phyloP scores from a whole-genome alignment of 371 early-diverging fungal species.

The Aphelidium insulamus region DNA sequence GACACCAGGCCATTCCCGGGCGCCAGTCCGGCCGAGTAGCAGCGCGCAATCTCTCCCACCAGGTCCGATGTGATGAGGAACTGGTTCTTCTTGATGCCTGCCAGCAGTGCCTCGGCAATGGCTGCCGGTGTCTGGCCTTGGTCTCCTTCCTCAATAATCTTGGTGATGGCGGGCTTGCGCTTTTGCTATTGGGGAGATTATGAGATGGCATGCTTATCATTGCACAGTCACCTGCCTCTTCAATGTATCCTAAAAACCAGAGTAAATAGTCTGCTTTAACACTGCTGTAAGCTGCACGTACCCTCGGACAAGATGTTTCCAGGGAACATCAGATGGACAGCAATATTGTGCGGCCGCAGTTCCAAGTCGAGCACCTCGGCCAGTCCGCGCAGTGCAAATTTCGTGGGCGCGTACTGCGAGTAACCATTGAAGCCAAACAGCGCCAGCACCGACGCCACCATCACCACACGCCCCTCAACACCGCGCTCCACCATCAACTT shows the following conservation, averaged over 20 bases:
- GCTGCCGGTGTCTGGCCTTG: constrained; percentile 26
- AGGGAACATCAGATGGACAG: constrained; percentile 53
- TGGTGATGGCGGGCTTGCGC: constrained; percentile 60
- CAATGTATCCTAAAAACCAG: not conserved
- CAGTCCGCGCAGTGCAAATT: constrained; percentile 56
- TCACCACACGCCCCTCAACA: constrained; percentile 41
- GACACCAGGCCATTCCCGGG: too few relatives aligned
- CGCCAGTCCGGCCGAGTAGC: too few relatives aligned
- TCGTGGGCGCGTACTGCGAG: constrained; percentile 57
- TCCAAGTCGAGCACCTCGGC: constrained; percentile 53
- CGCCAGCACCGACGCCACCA: constrained; percentile 55
- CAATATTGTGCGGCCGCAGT: constrained; percentile 35
- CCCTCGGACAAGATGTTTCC: constrained; percentile 55
- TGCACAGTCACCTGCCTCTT: not conserved
- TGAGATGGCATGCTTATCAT: not conserved
- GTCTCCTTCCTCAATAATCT: constrained; percentile 49
- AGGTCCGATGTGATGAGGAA: constrained; percentile 27
- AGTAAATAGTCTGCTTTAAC: constrained; percentile 4
- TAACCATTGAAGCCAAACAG: constrained; percentile 60
- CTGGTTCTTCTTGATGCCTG: constrained; percentile 15
- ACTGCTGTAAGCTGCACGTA: constrained; percentile 56
- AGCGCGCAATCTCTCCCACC: constrained; percentile 21
- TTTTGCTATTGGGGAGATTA: constrained; percentile 18
- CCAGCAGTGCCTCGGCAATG: constrained; percentile 31
- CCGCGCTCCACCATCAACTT: constrained; percentile 34